phyloP scores from a whole-genome alignment of 2,329 filamentous ascomycete genomes.

The Hypoxylon rubiginosum region DNA sequence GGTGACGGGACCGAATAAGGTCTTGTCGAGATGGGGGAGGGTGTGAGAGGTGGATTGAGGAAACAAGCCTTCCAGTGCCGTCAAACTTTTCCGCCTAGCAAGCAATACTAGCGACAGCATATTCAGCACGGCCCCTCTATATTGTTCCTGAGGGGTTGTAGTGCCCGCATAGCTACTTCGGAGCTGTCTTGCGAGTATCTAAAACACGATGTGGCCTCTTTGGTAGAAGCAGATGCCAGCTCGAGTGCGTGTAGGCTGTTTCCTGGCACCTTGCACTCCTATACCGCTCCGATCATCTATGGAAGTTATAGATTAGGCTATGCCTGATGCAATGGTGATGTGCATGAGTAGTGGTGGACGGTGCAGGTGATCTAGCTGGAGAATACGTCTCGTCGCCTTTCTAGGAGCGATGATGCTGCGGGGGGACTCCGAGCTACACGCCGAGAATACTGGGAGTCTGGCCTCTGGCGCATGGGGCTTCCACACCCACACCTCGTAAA shows the following conservation, averaged over 20 bases:
- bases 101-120: conserved; percentile 20
- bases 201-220: conserved; percentile 8
- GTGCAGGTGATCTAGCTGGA: conserved; percentile 22
- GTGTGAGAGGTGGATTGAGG: conserved; percentile 10
- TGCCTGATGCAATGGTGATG: conserved; percentile 34
- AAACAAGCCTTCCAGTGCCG: conserved; percentile 17
- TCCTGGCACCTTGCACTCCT: conserved; percentile 7
- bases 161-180: conserved; percentile 9
- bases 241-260: conserved; percentile 1
- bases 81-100: conserved; percentile 6
- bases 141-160: background rate
- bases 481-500: conserved; percentile 35
- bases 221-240: background rate
- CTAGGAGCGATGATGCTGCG: conserved; percentile 23
- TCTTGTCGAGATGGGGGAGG: background rate
- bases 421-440: conserved; percentile 33
- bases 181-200: conserved; percentile 5
- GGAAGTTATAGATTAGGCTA: conserved; percentile 23
- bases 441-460: conserved; percentile 32
- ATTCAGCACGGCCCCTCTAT: conserved; percentile 10
- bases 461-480: conserved; percentile 22
- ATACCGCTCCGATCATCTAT: conserved; percentile 19
- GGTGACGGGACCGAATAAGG: conserved; percentile 12
- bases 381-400: conserved; percentile 8
- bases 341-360: conserved; percentile 28